Evolutionary conservation across 148 eudicot species (phyloP).

Genomic region (Salicornia ramosissima): DNA sequence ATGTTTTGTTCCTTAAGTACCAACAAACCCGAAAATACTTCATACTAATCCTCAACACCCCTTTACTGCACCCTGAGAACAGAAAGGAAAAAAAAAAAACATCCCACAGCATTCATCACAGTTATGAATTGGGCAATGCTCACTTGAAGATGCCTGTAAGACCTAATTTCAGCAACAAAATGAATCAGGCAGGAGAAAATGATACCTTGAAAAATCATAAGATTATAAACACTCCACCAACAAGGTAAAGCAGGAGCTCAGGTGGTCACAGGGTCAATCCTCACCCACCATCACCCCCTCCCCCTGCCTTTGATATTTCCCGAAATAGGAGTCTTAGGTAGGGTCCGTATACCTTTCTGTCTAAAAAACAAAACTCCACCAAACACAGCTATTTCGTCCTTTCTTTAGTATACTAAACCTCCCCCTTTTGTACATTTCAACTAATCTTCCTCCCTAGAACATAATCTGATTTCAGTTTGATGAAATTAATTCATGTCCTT

Average conservation of each 20-base stretch:
- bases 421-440: background rate
- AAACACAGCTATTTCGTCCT: background rate
- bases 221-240: background rate
- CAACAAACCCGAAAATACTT: background rate
- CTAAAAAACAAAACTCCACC: too few relatives aligned
- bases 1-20: background rate
- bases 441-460: background rate
- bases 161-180: background rate
- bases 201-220: background rate
- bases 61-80: background rate
- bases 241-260: too few relatives aligned
- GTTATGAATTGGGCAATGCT: background rate
- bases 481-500: background rate
- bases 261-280: too few relatives aligned
- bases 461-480: background rate
- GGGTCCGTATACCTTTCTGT: too few relatives aligned
- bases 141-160: background rate
- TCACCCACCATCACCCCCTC: too few relatives aligned
- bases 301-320: too few relatives aligned
- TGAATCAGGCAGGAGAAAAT: background rate
- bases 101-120: background rate
- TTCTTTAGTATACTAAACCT: background rate
- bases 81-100: too few relatives aligned
- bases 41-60: background rate
- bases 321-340: too few relatives aligned